Evolutionary conservation across 306 rosid genomes (phyloP), one percentile per base, ranked within the genome.

Genomic region (Arachis stenosperma): DNA sequence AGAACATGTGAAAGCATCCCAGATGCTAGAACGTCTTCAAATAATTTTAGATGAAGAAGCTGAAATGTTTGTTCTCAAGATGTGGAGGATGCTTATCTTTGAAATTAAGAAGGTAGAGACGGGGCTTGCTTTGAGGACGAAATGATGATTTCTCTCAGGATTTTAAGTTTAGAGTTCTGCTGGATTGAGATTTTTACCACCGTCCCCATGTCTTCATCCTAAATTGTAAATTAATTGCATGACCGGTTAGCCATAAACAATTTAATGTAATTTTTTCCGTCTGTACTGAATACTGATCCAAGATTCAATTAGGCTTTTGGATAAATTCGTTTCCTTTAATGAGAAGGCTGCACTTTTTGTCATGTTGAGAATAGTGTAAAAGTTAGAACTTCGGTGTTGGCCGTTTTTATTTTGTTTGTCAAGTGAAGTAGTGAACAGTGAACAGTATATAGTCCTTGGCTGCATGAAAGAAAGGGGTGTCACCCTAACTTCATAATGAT

Each of bases 51-150:
- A 95, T 48, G 99, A 95, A 65, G 99, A 95, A 87, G 98, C 99
- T 36, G 99, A 95, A 83, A 91, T 95, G 99, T 92, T 95, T 12
- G 99, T 95, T 77, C 96, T 95, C 74, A 95, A 95, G 89, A 95
- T 95, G 99, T 95, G 99, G 99, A 91, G 99, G 78, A 91, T 91
- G 98, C 99, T 95, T 75, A 95, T 95, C 84, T 95, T 90, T 66
- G 99, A 95, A 86, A 95, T 95, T 41, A 95, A 95, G 88, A 95
- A 86, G 89, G 99, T 95, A 57, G 99, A 95, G 86, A 83, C 90
- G 7, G 97, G 99, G 70, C 86, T 92, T 55, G 84, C 89, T 53
- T 54, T 78, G 68, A 90, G 88, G 74, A 81, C 94, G 67, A 86
- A 89, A 78, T 88, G 73, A 59, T 84, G 80, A 77, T 58, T 67